Evolutionary conservation across 2,329 filamentous ascomycete species (phyloP).

Genomic region (Stachybotrys chlorohalonatus): DNA sequence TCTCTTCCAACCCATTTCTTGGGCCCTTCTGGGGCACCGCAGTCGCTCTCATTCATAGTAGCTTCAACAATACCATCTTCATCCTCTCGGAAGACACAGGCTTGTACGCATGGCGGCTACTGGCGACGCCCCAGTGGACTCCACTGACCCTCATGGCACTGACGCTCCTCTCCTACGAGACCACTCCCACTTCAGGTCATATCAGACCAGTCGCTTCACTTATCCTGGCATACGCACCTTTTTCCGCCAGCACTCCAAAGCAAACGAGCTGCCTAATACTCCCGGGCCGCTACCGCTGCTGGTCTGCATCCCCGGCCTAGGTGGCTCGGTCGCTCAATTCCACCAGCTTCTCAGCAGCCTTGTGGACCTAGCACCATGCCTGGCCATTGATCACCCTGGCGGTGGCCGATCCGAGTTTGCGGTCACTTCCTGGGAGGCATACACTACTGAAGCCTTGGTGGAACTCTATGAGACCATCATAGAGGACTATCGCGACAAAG

Average conservation of each 20-base stretch:
- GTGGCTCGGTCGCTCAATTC: slow-evolving; percentile 88
- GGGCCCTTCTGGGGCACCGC: neutral
- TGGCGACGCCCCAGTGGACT: slow-evolving; percentile 10
- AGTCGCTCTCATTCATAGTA: neutral
- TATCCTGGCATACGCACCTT: slow-evolving; percentile 78
- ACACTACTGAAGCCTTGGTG: slow-evolving; percentile 65
- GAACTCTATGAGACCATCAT: slow-evolving; percentile 70
- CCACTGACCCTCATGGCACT: slow-evolving; percentile 36
- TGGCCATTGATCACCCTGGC: slow-evolving; percentile 79
- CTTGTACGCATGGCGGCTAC: slow-evolving; percentile 3
- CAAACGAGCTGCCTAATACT: slow-evolving; percentile 66
- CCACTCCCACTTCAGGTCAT: slow-evolving; percentile 61
- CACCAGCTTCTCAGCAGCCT: slow-evolving; percentile 72
- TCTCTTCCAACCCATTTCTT: neutral
- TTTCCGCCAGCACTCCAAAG: slow-evolving; percentile 71
- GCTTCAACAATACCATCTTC: neutral
- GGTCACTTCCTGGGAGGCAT: slow-evolving; percentile 65
- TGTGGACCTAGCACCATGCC: slow-evolving; percentile 71
- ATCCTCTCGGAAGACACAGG: neutral
- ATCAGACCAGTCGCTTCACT: slow-evolving; percentile 59
- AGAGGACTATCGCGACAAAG: slow-evolving; percentile 58
- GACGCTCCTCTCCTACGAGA: slow-evolving; percentile 77
- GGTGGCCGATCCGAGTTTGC: slow-evolving; percentile 74
- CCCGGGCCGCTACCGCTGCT: slow-evolving; percentile 72
- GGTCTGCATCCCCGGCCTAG: slow-evolving; percentile 87